A percentile compares a stretch with the other conserved stretches of the same genome.
These are phyloP conservation scores for Phaeosphaeriaceae sp. DNA, from an alignment of 2,329 filamentous ascomycete genomes.

Conservation along the genomic window DNA sequence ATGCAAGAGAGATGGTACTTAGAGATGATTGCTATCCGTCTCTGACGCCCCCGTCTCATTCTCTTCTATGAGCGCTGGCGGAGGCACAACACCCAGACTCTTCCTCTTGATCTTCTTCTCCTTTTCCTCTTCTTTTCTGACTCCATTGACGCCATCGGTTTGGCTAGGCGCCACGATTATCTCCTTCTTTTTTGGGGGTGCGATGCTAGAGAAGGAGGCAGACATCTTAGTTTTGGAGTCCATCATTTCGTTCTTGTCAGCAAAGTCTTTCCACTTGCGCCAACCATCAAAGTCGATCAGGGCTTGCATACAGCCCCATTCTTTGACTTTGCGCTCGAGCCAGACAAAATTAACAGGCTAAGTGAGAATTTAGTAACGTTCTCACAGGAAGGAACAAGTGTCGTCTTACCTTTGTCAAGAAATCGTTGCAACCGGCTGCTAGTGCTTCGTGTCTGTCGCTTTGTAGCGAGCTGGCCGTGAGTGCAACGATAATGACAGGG, in stretches of 20 bases:
- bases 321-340: constrained; percentile 96
- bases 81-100: constrained; percentile 37
- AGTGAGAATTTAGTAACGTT: constrained; percentile 22
- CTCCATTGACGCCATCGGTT: constrained; percentile 26
- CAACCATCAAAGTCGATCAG: constrained; percentile 98
- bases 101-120: constrained; percentile 44
- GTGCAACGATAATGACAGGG: constrained; percentile 94
- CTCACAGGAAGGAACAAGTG: background rate
- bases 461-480: constrained; percentile 93
- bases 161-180: constrained; percentile 22
- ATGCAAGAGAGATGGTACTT: background rate
- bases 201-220: constrained; percentile 39
- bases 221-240: constrained; percentile 44
- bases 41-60: constrained; percentile 31
- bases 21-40: constrained; percentile 11
- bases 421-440: constrained; percentile 96
- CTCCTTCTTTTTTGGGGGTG: constrained; percentile 29
- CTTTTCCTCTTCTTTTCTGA: constrained; percentile 30
- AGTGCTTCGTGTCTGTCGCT: constrained; percentile 94
- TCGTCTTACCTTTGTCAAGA: constrained; percentile 83
- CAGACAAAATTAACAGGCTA: constrained; percentile 97
- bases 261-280: constrained; percentile 93
- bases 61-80: constrained; percentile 34
- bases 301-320: constrained; percentile 99
- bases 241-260: constrained; percentile 43